Conservation (phyloP, 2,329 filamentous ascomycete genomes). For the Gaeumannomyces sp. region DNA sequence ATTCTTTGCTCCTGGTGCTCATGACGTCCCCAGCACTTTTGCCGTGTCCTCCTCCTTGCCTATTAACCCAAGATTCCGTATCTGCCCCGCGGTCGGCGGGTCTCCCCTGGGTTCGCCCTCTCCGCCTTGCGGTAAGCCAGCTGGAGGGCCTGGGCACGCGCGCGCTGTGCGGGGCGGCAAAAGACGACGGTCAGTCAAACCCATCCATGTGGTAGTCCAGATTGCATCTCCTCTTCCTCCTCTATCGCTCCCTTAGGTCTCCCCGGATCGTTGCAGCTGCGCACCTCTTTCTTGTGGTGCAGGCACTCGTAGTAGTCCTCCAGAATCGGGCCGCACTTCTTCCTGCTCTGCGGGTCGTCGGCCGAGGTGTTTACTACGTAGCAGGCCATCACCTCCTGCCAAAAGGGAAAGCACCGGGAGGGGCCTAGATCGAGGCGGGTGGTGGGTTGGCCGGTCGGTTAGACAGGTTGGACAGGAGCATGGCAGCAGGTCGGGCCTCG, state of each 20-base stretch:
- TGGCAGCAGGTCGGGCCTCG: background rate
- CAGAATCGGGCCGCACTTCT: conserved; percentile 76
- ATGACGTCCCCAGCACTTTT: conserved; percentile 39
- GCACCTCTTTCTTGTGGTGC: conserved; percentile 97
- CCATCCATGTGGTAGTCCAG: background rate
- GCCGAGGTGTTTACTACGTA: conserved; percentile 88
- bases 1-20: conserved; percentile 1
- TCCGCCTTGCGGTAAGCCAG: conserved; percentile 77
- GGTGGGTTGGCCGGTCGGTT: conserved; percentile 11
- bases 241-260: too few relatives aligned
- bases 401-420: conserved; percentile 94
- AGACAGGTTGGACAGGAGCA: background rate
- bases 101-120: conserved; percentile 68
- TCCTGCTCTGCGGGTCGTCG: conserved; percentile 74
- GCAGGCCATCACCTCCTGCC: conserved; percentile 98
- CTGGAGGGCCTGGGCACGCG: conserved; percentile 73
- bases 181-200: background rate
- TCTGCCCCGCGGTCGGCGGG: conserved; percentile 75
- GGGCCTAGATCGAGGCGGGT: conserved; percentile 37
- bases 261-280: conserved; percentile 11
- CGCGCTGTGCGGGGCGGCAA: conserved; percentile 49
- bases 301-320: conserved; percentile 99
- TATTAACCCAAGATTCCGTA: conserved; percentile 78
- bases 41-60: conserved; percentile 77
- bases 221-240: conserved; percentile 2